Evolutionary conservation across 305 asterid species (phyloP).

Genomic region (Fraxinus albicans): DNA sequence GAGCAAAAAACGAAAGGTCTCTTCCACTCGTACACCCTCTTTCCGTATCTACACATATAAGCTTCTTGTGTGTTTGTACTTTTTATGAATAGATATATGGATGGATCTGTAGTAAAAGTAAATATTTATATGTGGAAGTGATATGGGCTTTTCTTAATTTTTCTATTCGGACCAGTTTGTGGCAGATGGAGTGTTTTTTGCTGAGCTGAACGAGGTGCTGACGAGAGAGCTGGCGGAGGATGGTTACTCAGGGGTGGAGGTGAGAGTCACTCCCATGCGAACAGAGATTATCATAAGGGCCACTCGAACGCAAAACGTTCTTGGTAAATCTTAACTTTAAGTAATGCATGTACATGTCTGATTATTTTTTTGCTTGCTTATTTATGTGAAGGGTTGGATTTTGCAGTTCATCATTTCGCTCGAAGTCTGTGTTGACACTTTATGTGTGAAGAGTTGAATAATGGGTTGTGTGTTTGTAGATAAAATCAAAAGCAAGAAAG

Average conservation of each 20-base stretch:
- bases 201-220: conserved; percentile 31
- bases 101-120: background rate
- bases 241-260: conserved; percentile 23
- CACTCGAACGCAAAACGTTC: conserved; percentile 55
- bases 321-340: conserved; percentile 26
- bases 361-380: background rate
- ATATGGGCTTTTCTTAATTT: background rate
- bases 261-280: conserved; percentile 39
- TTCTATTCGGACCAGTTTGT: conserved; percentile 20
- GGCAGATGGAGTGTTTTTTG: conserved; percentile 34
- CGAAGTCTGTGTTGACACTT: background rate
- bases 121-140: background rate
- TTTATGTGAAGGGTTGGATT: background rate
- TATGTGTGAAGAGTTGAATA: background rate
- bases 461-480: background rate
- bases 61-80: background rate
- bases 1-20: conserved; percentile 41
- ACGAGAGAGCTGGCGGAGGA: conserved; percentile 37
- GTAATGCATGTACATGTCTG: background rate
- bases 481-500: background rate
- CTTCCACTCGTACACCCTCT: background rate
- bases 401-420: background rate
- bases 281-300: conserved; percentile 64
- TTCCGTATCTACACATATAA: background rate
- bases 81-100: background rate